Evolutionary conservation across 495 filamentous ascomycete species (phyloP).

Genomic region (Penicillium atrosanguineum): DNA sequence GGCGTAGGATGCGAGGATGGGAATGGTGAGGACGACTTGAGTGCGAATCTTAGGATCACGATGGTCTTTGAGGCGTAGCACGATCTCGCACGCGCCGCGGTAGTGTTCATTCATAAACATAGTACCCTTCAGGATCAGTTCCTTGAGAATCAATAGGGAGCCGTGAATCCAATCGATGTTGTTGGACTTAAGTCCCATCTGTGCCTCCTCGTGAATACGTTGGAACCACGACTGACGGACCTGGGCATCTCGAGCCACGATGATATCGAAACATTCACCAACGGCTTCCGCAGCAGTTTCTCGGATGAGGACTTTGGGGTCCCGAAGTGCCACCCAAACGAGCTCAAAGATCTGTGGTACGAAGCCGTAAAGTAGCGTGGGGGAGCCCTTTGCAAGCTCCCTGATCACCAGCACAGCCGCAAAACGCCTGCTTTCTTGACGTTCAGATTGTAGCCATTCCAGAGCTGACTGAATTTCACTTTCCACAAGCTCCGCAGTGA

Average conservation of each 20-base stretch:
- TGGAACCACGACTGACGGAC: conserved; percentile 83
- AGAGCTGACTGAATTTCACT: conserved; percentile 91
- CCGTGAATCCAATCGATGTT: conserved; percentile 87
- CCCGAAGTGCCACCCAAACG: conserved; percentile 90
- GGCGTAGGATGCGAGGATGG: conserved; percentile 87
- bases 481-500: conserved; percentile 95
- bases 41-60: conserved; percentile 81
- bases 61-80: conserved; percentile 86
- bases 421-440: conserved; percentile 87
- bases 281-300: conserved; percentile 88
- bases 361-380: conserved; percentile 89
- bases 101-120: conserved; percentile 98
- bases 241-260: conserved; percentile 80
- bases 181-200: conserved; percentile 70
- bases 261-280: conserved; percentile 90
- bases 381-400: conserved; percentile 86
- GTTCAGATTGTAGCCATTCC: conserved; percentile 94
- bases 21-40: conserved; percentile 85
- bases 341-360: conserved; percentile 87
- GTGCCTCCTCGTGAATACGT: conserved; percentile 80
- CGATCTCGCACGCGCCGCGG: conserved; percentile 83
- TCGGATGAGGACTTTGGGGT: conserved; percentile 84
- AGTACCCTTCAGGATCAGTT: conserved; percentile 85
- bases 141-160: conserved; percentile 84
- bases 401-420: conserved; percentile 86